These are phyloP conservation scores for Termitomyces sp. DNA, from an alignment of 768 basidiomycete species.

Conservation along the genomic window DNA sequence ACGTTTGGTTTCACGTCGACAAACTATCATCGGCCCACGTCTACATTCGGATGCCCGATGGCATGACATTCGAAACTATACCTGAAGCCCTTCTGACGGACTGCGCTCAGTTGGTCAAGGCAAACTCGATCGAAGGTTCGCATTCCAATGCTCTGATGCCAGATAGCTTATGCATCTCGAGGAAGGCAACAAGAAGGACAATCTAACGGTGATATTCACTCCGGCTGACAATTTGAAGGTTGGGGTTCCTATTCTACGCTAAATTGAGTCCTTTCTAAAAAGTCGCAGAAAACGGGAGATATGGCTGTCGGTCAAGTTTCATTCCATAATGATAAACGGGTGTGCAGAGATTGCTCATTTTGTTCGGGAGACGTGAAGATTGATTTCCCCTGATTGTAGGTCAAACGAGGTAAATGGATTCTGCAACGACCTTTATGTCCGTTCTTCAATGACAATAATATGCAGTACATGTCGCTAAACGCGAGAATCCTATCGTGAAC, in stretches of 20 bases:
- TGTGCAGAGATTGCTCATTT: constrained; percentile 23
- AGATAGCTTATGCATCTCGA: background rate
- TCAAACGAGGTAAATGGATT: constrained; percentile 61
- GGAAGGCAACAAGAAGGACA: constrained; percentile 92
- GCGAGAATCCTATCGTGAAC: constrained; percentile 89
- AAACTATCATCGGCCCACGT: constrained; percentile 96
- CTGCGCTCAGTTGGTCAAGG: constrained; percentile 94
- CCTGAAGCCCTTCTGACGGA: constrained; percentile 75
- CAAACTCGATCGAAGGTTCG: constrained; percentile 92
- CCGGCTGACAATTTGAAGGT: constrained; percentile 92
- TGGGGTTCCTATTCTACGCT: constrained; percentile 5
- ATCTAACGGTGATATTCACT: constrained; percentile 91
- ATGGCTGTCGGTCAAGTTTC: constrained; percentile 97
- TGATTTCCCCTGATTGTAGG: constrained; percentile 35
- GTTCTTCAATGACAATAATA: background rate
- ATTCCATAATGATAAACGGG: constrained; percentile 87
- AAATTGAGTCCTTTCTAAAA: background rate
- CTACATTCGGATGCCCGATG: constrained; percentile 82
- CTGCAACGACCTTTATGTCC: background rate
- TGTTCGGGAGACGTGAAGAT: background rate
- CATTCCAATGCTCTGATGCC: background rate
- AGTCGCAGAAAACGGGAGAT: constrained; percentile 85
- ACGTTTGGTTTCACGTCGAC: constrained; percentile 97
- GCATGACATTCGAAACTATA: constrained; percentile 86
- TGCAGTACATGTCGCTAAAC: constrained; percentile 68